phyloP scores from a whole-genome alignment of 1,284 basidiomycete species.

The Filobasidium uniguttulatum region DNA sequence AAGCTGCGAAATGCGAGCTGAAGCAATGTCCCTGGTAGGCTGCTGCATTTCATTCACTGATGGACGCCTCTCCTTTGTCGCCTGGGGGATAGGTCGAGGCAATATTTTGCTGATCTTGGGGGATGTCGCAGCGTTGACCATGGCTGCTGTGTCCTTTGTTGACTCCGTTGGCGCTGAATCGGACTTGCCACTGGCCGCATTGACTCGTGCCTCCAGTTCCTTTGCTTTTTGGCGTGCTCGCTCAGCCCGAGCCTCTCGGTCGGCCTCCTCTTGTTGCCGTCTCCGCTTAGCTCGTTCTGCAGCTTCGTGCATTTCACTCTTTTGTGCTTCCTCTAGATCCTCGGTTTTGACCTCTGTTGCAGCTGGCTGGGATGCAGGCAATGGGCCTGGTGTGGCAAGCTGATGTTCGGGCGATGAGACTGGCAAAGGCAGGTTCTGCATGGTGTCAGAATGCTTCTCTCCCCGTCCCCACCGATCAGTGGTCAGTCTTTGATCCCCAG shows the following conservation, averaged over 20 bases:
- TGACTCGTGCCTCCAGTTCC: constrained; percentile 59
- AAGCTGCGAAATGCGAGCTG: too few species aligned
- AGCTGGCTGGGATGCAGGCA: constrained; percentile 1
- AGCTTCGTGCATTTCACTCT: constrained; percentile 74
- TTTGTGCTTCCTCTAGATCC: constrained; percentile 46
- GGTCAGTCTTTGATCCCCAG: too few species aligned
- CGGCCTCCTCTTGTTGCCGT: constrained; percentile 69
- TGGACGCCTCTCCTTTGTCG: too few species aligned
- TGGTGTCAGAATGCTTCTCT: too few species aligned
- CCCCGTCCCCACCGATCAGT: too few species aligned
- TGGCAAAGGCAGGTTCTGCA: too few species aligned
- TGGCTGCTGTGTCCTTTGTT: not conserved
- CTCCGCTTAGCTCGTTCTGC: constrained; percentile 64
- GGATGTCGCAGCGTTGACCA: constrained; percentile 20
- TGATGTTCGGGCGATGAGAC: constrained; percentile 7
- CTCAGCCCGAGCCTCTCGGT: constrained; percentile 67
- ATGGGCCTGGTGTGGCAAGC: constrained; percentile 1
- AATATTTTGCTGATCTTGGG: not conserved
- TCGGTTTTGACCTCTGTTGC: constrained; percentile 27
- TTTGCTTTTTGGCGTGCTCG: constrained; percentile 71
- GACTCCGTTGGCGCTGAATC: constrained; percentile 8
- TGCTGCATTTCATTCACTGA: too few species aligned
- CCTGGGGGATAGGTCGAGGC: not conserved
- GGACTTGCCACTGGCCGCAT: too few species aligned
- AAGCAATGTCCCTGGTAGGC: too few species aligned